Percentiles rank a stretch among this genome's conserved stretches.
Conservation (phyloP, 768 basidiomycete genomes). For the Lentinula sp. region DNA sequence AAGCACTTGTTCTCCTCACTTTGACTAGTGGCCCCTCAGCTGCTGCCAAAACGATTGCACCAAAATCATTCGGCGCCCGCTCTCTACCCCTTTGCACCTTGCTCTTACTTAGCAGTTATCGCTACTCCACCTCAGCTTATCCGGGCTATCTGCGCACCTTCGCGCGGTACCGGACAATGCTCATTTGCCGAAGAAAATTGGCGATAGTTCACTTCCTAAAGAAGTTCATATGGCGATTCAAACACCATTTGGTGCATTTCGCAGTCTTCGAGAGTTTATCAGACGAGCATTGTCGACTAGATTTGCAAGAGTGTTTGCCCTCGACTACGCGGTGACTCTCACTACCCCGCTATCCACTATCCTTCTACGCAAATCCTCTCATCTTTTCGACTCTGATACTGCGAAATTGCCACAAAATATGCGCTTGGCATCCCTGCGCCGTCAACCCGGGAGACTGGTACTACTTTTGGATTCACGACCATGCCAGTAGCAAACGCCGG, state of each 20-base stretch:
- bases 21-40: too few species aligned
- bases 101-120: too few species aligned
- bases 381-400: slow-evolving; percentile 65
- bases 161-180: slow-evolving; percentile 15
- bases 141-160: slow-evolving; percentile 14
- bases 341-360: slow-evolving; percentile 58
- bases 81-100: too few species aligned
- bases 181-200: slow-evolving; percentile 38
- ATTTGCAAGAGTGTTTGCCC: slow-evolving; percentile 63
- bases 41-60: too few species aligned
- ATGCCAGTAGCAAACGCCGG: slow-evolving; percentile 56
- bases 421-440: slow-evolving; percentile 18
- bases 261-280: slow-evolving; percentile 58
- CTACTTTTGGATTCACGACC: too few species aligned
- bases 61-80: too few species aligned
- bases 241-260: slow-evolving; percentile 53
- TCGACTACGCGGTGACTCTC: slow-evolving; percentile 52
- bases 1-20: too few species aligned
- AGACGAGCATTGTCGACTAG: slow-evolving; percentile 54
- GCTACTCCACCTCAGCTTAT: too few species aligned
- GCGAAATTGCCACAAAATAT: slow-evolving; percentile 55
- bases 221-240: slow-evolving; percentile 27
- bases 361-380: slow-evolving; percentile 57
- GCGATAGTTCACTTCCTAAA: slow-evolving; percentile 9
- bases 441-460: too few species aligned